A percentile compares a stretch with the other conserved stretches of the same genome.
Evolutionary conservation across 345 rosid species (phyloP).

Genomic region (Lagerstroemia speciosa): DNA sequence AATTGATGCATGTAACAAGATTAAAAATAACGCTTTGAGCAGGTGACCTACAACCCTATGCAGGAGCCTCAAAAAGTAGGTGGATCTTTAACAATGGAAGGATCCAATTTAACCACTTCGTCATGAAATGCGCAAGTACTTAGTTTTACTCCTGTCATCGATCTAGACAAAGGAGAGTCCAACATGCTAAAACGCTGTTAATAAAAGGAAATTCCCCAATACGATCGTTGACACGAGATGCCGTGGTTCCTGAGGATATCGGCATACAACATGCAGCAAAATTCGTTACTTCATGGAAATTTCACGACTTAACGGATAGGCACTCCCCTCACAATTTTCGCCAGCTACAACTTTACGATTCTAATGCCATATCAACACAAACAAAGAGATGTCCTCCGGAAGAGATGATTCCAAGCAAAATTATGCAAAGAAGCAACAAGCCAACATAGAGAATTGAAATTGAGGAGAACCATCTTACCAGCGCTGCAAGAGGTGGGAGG

Average conservation of each 20-base stretch:
- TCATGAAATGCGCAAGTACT: background rate
- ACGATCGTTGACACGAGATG: too few species aligned
- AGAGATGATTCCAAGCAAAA: background rate
- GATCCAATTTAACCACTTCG: background rate
- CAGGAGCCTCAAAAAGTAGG: background rate
- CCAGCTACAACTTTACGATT: too few species aligned
- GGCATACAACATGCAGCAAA: background rate
- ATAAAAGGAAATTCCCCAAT: too few species aligned
- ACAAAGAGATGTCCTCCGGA: background rate
- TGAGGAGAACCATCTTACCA: slow-evolving; percentile 19
- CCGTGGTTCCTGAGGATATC: too few species aligned
- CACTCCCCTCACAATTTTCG: too few species aligned
- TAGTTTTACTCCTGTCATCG: background rate
- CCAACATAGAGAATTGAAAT: background rate
- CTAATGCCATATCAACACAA: too few species aligned
- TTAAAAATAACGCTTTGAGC: background rate
- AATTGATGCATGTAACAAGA: background rate
- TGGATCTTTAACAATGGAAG: background rate
- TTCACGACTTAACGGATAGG: background rate
- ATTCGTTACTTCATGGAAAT: background rate
- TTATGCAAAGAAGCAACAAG: background rate
- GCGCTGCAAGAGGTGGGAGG: slow-evolving; percentile 83
- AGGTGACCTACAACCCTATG: too few species aligned
- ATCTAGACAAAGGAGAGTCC: too few species aligned
- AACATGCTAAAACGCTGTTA: background rate